Conservation (phyloP, 2,329 filamentous ascomycete genomes). For the Ceratocystis albifundus region DNA sequence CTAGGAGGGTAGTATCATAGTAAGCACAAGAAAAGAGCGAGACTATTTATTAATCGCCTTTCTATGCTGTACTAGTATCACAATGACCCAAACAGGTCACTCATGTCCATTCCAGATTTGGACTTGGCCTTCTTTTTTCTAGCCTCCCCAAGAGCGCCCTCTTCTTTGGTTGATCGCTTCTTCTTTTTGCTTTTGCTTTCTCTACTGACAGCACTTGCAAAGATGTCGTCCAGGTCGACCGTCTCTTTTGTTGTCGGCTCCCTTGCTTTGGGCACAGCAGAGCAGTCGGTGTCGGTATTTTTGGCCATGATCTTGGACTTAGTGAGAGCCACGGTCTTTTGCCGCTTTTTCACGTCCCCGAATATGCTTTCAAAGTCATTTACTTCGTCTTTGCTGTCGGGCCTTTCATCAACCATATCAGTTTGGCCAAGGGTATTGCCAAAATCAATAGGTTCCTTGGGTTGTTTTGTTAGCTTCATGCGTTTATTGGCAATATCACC, state of each 20-base stretch:
- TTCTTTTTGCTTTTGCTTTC: constrained; percentile 29
- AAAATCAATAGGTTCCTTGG: neutral
- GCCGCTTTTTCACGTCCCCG: neutral
- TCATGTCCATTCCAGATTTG: constrained; percentile 33
- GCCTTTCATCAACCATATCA: neutral
- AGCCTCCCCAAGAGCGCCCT: constrained; percentile 22
- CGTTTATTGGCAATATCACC: neutral
- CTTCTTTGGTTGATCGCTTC: constrained; percentile 26
- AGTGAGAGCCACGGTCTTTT: neutral
- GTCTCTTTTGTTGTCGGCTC: neutral
- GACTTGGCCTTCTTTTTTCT: constrained; percentile 46
- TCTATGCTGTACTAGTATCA: neutral
- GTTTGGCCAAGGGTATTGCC: constrained; percentile 10
- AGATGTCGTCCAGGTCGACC: constrained; percentile 18
- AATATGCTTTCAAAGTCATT: constrained; percentile 10
- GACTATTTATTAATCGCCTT: neutral
- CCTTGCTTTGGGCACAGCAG: neutral
- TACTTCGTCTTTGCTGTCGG: neutral
- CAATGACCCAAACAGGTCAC: constrained; percentile 50
- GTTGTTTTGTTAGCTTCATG: neutral
- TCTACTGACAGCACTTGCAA: constrained; percentile 18
- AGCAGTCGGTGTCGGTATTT: neutral
- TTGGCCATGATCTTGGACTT: neutral
- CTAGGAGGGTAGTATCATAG: neutral
- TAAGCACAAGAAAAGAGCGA: neutral